Percentiles rank a stretch among this genome's conserved stretches.
Conservation (phyloP, 108 stramenopile species). For the Hondaea fermentalgiana region DNA sequence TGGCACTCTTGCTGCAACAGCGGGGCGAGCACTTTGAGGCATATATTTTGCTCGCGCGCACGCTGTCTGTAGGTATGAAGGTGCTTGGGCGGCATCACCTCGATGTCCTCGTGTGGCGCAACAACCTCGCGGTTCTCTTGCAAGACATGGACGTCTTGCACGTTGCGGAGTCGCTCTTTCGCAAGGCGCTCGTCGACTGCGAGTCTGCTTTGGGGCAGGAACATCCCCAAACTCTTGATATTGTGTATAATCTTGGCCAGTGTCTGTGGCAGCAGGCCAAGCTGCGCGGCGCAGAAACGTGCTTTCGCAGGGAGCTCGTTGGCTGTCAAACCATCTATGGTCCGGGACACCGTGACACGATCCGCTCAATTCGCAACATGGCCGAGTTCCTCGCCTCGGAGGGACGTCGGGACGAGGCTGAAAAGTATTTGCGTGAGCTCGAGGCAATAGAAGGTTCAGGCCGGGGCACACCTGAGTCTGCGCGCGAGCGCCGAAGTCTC, state of each 20-base stretch:
- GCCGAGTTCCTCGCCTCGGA: neutral
- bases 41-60: neutral
- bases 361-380: constrained; percentile 14
- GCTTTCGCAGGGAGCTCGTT: neutral
- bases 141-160: neutral
- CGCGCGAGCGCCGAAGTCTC: neutral
- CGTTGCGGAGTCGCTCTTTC: neutral
- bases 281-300: neutral
- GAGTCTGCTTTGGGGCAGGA: neutral
- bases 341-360: neutral
- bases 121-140: neutral
- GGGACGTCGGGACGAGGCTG: neutral
- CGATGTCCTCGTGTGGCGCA: constrained; percentile 5
- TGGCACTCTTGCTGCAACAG: neutral
- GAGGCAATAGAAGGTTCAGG: neutral
- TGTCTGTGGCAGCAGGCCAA: constrained; percentile 15
- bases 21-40: neutral
- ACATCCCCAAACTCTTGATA: neutral
- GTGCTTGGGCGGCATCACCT: neutral
- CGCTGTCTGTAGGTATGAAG: neutral
- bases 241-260: constrained; percentile 14
- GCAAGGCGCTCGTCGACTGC: neutral
- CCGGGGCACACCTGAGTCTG: neutral
- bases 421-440: neutral
- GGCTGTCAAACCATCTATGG: neutral